Percentiles rank a stretch among this genome's conserved stretches.
These are phyloP conservation scores for Penicillium fimorum DNA, from an alignment of 495 filamentous ascomycete species.

Conservation along the genomic window DNA sequence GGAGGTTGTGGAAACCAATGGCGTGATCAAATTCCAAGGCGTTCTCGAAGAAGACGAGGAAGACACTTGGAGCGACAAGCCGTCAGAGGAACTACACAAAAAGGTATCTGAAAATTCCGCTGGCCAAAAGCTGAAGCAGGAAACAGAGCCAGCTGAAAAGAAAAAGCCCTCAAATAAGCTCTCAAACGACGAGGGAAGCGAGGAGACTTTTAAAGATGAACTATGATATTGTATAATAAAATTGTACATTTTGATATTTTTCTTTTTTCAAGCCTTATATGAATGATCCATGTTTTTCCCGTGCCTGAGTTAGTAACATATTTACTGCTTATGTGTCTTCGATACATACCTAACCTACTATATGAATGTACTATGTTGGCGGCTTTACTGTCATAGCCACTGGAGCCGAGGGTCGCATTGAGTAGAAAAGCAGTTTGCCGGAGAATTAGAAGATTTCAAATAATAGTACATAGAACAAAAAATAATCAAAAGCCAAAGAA, in stretches of 20 bases:
- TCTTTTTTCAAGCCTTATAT: not conserved
- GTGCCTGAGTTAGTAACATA: not conserved
- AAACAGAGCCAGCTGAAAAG: conserved; percentile 13
- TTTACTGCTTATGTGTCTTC: not conserved
- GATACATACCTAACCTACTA: not conserved
- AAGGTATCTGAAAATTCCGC: not conserved
- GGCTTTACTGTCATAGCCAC: not conserved
- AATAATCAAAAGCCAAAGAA: not conserved
- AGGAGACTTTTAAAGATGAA: conserved; percentile 58
- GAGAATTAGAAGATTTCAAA: not conserved
- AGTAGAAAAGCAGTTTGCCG: not conserved
- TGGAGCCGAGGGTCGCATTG: not conserved
- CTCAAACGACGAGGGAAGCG: conserved; percentile 37
- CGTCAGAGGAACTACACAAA: conserved; percentile 9
- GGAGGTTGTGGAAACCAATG: conserved; percentile 45
- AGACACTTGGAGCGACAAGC: conserved; percentile 21
- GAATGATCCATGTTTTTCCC: not conserved
- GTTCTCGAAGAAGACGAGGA: conserved; percentile 39
- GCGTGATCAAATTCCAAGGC: conserved; percentile 50
- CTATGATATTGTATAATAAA: conserved; percentile 36
- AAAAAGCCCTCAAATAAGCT: conserved; percentile 18
- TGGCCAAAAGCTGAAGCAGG: not conserved
- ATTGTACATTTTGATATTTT: conserved; percentile 2
- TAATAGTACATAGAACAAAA: not conserved
- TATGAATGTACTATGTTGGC: too few species aligned